Base-by-base conservation (phyloP, 2,329 filamentous ascomycete genomes). In the Coleophoma eucalyptorum region DNA sequence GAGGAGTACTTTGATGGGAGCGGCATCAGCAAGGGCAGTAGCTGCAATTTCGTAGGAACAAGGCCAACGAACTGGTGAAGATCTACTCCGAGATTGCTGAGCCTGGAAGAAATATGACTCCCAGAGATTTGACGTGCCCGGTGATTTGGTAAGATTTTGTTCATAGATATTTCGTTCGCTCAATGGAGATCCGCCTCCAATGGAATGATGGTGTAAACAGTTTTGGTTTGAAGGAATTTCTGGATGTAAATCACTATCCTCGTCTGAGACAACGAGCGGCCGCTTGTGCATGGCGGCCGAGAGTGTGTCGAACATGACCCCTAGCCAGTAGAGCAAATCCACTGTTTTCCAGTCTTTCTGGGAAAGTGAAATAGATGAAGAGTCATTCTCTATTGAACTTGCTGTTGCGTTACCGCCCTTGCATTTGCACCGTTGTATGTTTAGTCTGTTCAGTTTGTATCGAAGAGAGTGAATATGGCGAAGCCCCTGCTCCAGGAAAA, bases 231-330 rank as follows among this genome's bases (percentile, higher is more conserved):
- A 12, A 11, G 13, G 20, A n/a, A 12, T 16, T 48, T 38, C 3
- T 53, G 43, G 3, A 16, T 26, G n/a, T 21, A 53, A 37, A 49
- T 73, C 67, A 49, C 71, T 74, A 49, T 76, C 73, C 54, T 74
- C 72, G 51, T 75, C 72, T 2, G 68, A 70, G 5, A 76, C 67
- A 1, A 74, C 69, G 0, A 73, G 59, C 3, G 73, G 70, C 1
- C 72, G 70, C 46, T 72, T 67, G 46, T 76, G 71, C 69, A 83
- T 78, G 1, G 77, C 77, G 0, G 79, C 72, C 0, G 76, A 79
- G 8, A 81, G 63, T 0, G 79, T 82, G 57, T 83, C 79, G 44
- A 80, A 78, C 79, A 83, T 83, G 43, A 81, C 68, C 0, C 75
- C 76, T 15, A 83, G 66, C 80, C 80, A 83, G 58, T 78, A 82